phyloP scores from a whole-genome alignment of 352 stramenopile species.

The Pythium aquatile region DNA sequence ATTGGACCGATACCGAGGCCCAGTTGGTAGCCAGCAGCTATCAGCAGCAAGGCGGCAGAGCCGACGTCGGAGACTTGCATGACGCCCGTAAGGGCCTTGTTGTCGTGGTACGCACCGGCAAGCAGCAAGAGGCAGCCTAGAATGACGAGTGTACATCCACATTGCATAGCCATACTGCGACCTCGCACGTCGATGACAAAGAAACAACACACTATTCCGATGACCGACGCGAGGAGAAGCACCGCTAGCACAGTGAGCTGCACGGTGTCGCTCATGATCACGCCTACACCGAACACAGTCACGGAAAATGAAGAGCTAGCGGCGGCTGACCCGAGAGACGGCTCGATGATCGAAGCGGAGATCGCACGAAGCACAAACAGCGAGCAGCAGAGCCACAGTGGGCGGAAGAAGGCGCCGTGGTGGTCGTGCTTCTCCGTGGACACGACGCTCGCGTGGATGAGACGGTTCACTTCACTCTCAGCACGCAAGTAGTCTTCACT shows the following conservation, averaged over 20 bases:
- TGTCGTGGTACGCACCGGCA: constrained; percentile 37
- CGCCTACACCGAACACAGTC: constrained; percentile 55
- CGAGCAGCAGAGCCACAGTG: constrained; percentile 51
- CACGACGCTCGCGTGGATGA: constrained; percentile 72
- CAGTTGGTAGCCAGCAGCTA: constrained; percentile 63
- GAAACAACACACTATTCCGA: constrained; percentile 53
- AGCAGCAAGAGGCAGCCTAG: constrained; percentile 49
- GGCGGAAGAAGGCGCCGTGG: constrained; percentile 66
- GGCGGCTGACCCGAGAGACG: constrained; percentile 42
- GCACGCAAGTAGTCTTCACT: constrained; percentile 46
- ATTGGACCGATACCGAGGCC: constrained; percentile 57
- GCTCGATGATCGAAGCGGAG: constrained; percentile 47
- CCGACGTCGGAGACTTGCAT: constrained; percentile 48
- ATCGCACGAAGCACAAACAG: constrained; percentile 57
- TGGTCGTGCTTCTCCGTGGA: constrained; percentile 49
- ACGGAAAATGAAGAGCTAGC: constrained; percentile 41
- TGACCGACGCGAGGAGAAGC: constrained; percentile 40
- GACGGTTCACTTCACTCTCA: constrained; percentile 65
- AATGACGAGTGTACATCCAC: constrained; percentile 55
- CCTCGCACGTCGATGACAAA: constrained; percentile 71
- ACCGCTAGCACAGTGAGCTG: constrained; percentile 44
- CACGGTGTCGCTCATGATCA: constrained; percentile 52
- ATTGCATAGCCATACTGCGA: constrained; percentile 46
- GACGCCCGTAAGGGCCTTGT: constrained; percentile 22
- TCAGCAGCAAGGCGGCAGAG: constrained; percentile 59